phyloP scores from a whole-genome alignment of 139 green algal genomes.

The Chlorella sp. region DNA sequence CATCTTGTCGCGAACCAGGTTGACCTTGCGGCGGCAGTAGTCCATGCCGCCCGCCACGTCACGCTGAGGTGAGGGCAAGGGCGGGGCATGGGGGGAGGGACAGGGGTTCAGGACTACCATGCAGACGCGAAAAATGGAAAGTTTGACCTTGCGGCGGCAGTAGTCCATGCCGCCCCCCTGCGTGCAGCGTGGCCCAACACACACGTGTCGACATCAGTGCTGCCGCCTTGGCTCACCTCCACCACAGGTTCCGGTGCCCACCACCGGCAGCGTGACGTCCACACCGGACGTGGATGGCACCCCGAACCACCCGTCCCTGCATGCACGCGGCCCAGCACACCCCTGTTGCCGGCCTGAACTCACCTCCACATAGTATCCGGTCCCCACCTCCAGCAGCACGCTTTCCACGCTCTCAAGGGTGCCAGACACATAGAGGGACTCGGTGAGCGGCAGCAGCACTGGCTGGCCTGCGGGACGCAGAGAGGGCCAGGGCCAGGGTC shows the following conservation, averaged over 20 bases:
- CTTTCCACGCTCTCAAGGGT: slow-evolving; percentile 72
- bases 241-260: too few relatives aligned
- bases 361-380: slow-evolving; percentile 92
- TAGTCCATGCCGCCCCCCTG: slow-evolving; percentile 78
- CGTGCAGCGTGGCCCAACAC: too few relatives aligned
- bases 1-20: slow-evolving; percentile 70
- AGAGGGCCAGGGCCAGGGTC: not conserved
- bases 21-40: slow-evolving; percentile 80
- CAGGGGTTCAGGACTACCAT: not conserved
- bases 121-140: too few relatives aligned
- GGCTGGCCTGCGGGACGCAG: slow-evolving; percentile 68
- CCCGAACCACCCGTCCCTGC: too few relatives aligned
- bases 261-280: too few relatives aligned
- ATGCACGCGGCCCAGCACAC: too few relatives aligned
- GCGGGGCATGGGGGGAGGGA: too few relatives aligned
- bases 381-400: slow-evolving; percentile 93
- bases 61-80: slow-evolving; percentile 57
- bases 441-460: slow-evolving; percentile 90
- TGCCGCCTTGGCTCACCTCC: too few relatives aligned
- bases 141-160: slow-evolving; percentile 74
- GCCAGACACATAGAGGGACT: slow-evolving; percentile 88
- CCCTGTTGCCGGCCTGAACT: too few relatives aligned
- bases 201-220: too few relatives aligned
- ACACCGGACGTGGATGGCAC: too few relatives aligned
- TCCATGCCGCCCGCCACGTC: slow-evolving; percentile 64